Evolutionary conservation across 306 rosid species (phyloP), one percentile per base, ranked within the genome.

Genomic region (Albizia julibrissin): DNA sequence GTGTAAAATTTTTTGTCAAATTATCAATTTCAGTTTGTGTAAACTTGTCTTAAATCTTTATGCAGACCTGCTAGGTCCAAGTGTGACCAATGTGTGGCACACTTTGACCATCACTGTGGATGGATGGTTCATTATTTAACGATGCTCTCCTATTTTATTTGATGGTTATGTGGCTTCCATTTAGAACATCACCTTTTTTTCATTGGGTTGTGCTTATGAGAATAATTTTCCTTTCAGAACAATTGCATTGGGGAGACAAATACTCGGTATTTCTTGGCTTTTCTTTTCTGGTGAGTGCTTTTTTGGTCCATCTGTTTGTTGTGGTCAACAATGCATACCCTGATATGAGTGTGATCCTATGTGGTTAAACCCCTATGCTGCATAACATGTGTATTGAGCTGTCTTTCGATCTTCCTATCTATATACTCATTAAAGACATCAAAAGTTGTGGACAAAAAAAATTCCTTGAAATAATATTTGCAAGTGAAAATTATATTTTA

Each of bases 51-150:
- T 62, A 39, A 50, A 14, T 82, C 67, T 80, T 75, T 81, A 31
- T 86, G 65, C 89, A 95, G 99, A 84, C 99, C 99, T 82, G 99
- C 99, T 40, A 89, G 99, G 87, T 95, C 99, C 84, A 95, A 95
- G 88, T 95, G 99, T 78, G 79, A 86, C 81, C 87, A 92, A 24
- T 93, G 99, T 86, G 99, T 95, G 86, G 94, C 99, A 49, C 91
- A 97, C 46, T 93, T 93, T 81, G 99, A 95, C 70, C 99, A 93
- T 85, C 99, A 95, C 72, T 95, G 98, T 92, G 99, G 98, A 88
- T 95, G 98, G 99, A 93, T 93, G 97, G 99, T 95, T 37, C 47
- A 90, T 12, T 84, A 71, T 47, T 19, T 70, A 50, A 52, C 82
- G 66, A 76, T 39, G 12, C 14, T 49, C 77, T 54, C 76, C 78